These are phyloP conservation scores for Suhomyces coccinellae DNA, from an alignment of 1,139 yeast genomes.

Conservation along the genomic window DNA sequence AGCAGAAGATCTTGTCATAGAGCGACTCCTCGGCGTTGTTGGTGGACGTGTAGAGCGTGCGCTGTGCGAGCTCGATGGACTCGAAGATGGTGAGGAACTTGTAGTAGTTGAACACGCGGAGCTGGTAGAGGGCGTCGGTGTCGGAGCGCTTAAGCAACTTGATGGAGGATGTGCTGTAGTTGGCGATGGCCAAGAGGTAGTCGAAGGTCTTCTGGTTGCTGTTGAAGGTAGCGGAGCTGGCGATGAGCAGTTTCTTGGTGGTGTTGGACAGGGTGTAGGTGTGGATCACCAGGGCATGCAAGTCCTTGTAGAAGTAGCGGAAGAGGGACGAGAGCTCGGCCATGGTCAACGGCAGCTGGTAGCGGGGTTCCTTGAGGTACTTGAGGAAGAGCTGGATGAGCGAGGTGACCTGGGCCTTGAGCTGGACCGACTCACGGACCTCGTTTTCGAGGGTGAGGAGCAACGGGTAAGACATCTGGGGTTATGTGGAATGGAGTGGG, in stretches of 20 bases:
- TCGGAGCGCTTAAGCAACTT: conserved; percentile 42
- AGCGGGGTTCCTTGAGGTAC: conserved; percentile 47
- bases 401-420: conserved; percentile 25
- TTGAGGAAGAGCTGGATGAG: conserved; percentile 33
- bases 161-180: conserved; percentile 41
- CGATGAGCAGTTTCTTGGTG: conserved; percentile 40
- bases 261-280: conserved; percentile 42
- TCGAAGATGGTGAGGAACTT: conserved; percentile 37
- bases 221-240: conserved; percentile 30
- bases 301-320: conserved; percentile 37
- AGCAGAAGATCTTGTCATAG: conserved; percentile 42
- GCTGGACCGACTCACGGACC: conserved; percentile 13
- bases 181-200: conserved; percentile 47
- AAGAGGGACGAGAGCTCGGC: conserved; percentile 37
- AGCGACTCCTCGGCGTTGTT: conserved; percentile 31
- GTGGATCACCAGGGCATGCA: conserved; percentile 36
- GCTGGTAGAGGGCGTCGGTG: conserved; percentile 37
- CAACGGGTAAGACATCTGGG: conserved; percentile 8
- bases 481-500: neutral
- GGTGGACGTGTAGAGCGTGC: conserved; percentile 29
- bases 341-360: conserved; percentile 42
- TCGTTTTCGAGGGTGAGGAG: conserved; percentile 14
- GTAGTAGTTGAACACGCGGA: conserved; percentile 44
- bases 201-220: conserved; percentile 37
- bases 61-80: conserved; percentile 38